These are phyloP conservation scores for Lactarius hengduanensis DNA, from an alignment of 768 basidiomycete species.

Conservation along the genomic window DNA sequence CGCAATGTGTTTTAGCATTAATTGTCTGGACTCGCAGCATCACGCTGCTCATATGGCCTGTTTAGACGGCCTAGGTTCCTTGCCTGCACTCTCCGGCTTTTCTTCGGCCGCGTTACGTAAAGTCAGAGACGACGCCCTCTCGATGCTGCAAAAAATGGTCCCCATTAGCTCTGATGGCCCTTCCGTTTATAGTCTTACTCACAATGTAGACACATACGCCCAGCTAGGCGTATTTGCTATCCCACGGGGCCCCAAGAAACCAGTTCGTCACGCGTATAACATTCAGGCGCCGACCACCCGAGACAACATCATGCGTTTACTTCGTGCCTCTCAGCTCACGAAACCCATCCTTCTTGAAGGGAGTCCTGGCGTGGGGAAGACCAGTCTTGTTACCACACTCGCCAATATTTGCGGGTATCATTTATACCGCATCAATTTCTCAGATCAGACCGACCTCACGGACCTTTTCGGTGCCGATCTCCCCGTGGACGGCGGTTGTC, in stretches of 20 bases:
- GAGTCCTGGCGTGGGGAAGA: slow-evolving; percentile 98
- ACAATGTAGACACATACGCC: slow-evolving; percentile 41
- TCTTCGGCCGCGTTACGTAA: slow-evolving; percentile 55
- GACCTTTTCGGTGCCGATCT: slow-evolving; percentile 97
- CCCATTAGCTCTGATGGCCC: slow-evolving; percentile 41
- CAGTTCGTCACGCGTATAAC: slow-evolving; percentile 56
- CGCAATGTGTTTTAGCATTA: slow-evolving; percentile 18
- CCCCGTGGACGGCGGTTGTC: slow-evolving; percentile 85
- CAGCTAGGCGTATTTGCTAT: slow-evolving; percentile 77
- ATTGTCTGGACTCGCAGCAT: slow-evolving; percentile 48
- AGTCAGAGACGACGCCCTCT: slow-evolving; percentile 59
- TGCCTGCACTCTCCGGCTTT: slow-evolving; percentile 69
- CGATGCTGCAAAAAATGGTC: slow-evolving; percentile 54
- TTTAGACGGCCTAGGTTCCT: slow-evolving; percentile 81
- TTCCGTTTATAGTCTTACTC: slow-evolving; percentile 32
- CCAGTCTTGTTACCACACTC: slow-evolving; percentile 85
- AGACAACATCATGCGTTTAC: slow-evolving; percentile 83
- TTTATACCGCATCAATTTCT: slow-evolving; percentile 92
- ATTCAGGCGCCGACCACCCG: slow-evolving; percentile 86
- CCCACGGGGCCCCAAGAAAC: slow-evolving; percentile 49
- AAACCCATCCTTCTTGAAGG: slow-evolving; percentile 97
- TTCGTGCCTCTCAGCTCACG: slow-evolving; percentile 82
- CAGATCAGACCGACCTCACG: slow-evolving; percentile 95
- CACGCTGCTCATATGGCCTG: slow-evolving; percentile 93
- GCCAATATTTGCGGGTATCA: slow-evolving; percentile 75